Conservation (phyloP, 305 asterid species). For the Fraxinus floribunda region DNA sequence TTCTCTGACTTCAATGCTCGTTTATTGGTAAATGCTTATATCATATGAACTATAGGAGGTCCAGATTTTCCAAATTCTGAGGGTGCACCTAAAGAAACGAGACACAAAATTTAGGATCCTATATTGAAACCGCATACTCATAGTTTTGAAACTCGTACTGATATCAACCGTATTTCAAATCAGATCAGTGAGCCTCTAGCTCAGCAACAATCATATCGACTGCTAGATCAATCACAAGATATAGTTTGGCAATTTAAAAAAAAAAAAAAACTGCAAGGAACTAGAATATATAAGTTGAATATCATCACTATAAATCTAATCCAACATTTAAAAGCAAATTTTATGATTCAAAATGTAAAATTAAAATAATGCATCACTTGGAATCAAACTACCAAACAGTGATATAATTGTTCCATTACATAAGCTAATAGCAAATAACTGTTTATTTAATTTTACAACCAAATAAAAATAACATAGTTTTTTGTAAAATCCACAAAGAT, state of each 20-base stretch:
- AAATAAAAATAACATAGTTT: not conserved
- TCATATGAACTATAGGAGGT: not conserved
- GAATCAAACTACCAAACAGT: not conserved
- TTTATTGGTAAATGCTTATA: constrained; percentile 11
- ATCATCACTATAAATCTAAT: not conserved
- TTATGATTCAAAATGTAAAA: not conserved
- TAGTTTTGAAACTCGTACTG: not conserved
- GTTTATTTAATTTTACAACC: not conserved
- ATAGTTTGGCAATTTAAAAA: not conserved
- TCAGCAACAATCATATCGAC: not conserved
- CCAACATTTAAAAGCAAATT: not conserved
- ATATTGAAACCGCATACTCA: not conserved
- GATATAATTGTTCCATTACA: not conserved
- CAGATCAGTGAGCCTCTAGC: not conserved
- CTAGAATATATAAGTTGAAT: not conserved
- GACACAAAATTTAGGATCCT: not conserved
- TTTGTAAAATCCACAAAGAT: not conserved
- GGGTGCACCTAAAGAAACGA: not conserved
- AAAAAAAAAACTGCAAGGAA: not conserved
- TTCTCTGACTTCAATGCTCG: not conserved
- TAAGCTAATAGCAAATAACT: not conserved
- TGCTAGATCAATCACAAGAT: not conserved
- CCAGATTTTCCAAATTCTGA: not conserved
- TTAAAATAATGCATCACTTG: not conserved
- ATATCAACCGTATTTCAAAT: not conserved